A percentile compares a stretch with the other conserved stretches of the same genome.
Evolutionary conservation across 768 basidiomycete species (phyloP).

Genomic region (Boletus insuetus): DNA sequence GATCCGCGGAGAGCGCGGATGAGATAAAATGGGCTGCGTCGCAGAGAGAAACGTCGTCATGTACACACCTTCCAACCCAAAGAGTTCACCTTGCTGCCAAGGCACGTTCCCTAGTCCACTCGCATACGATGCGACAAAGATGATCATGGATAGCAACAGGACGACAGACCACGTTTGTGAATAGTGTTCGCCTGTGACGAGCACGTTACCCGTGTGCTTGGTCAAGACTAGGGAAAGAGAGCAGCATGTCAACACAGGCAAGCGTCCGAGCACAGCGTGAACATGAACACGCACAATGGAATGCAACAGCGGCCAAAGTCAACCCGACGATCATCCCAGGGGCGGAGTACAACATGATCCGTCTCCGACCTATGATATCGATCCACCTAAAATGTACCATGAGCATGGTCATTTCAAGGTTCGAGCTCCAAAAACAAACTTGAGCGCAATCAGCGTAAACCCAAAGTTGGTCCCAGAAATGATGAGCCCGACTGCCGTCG

Average conservation of each 20-base stretch:
- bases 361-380: slow-evolving; percentile 66
- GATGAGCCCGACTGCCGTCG: slow-evolving; percentile 78
- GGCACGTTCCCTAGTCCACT: slow-evolving; percentile 78
- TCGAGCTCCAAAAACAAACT: slow-evolving; percentile 31
- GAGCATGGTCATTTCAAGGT: background rate
- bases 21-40: background rate
- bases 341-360: slow-evolving; percentile 66
- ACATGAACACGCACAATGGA: slow-evolving; percentile 40
- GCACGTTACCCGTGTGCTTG: slow-evolving; percentile 52
- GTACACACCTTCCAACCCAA: slow-evolving; percentile 63
- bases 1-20: background rate
- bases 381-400: slow-evolving; percentile 37
- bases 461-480: slow-evolving; percentile 77
- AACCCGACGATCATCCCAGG: slow-evolving; percentile 74
- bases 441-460: slow-evolving; percentile 73
- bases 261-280: background rate
- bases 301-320: slow-evolving; percentile 59
- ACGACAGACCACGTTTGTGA: slow-evolving; percentile 60
- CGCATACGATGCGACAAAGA: slow-evolving; percentile 81
- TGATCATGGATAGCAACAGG: slow-evolving; percentile 77
- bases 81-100: slow-evolving; percentile 87
- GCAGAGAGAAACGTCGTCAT: background rate
- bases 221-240: slow-evolving; percentile 48
- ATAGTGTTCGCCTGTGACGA: slow-evolving; percentile 59
- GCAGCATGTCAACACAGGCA: background rate